phyloP scores from a whole-genome alignment of 2,329 filamentous ascomycete species.

The Didymella sp. region DNA sequence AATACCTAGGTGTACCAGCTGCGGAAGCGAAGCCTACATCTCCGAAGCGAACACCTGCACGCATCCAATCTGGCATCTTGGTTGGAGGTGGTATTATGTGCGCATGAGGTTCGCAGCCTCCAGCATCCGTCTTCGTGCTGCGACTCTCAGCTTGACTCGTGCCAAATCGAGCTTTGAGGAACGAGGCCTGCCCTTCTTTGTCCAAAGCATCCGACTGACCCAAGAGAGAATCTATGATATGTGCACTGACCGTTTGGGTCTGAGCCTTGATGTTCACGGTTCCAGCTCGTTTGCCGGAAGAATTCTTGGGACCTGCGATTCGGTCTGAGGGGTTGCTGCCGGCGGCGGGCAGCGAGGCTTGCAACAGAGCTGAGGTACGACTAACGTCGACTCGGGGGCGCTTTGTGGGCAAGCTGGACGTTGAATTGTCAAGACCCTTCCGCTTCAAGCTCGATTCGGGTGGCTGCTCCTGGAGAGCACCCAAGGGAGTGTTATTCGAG shows the following conservation, averaged over 20 bases:
- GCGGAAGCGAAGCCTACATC: neutral
- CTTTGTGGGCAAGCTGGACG: slow-evolving; percentile 6
- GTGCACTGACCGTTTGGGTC: neutral
- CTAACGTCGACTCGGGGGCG: slow-evolving; percentile 22
- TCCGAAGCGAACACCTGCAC: neutral
- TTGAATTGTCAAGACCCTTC: neutral
- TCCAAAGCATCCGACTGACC: neutral
- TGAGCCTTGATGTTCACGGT: neutral
- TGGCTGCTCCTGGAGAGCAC: slow-evolving; percentile 3
- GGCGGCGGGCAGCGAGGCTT: slow-evolving; percentile 4
- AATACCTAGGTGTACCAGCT: neutral
- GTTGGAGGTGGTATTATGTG: neutral
- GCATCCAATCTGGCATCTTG: slow-evolving; percentile 8
- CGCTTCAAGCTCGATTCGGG: neutral
- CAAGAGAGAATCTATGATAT: neutral
- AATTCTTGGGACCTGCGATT: neutral
- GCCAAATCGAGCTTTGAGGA: neutral
- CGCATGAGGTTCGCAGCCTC: neutral
- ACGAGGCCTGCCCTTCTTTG: neutral
- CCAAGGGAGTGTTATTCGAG: slow-evolving; percentile 28
- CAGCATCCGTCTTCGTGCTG: neutral
- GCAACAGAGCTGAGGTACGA: slow-evolving; percentile 15
- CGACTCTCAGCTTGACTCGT: neutral
- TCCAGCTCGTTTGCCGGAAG: neutral
- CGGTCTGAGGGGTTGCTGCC: neutral